Conservation (phyloP, 2,329 filamentous ascomycete genomes). For the Epichloe festucae region DNA sequence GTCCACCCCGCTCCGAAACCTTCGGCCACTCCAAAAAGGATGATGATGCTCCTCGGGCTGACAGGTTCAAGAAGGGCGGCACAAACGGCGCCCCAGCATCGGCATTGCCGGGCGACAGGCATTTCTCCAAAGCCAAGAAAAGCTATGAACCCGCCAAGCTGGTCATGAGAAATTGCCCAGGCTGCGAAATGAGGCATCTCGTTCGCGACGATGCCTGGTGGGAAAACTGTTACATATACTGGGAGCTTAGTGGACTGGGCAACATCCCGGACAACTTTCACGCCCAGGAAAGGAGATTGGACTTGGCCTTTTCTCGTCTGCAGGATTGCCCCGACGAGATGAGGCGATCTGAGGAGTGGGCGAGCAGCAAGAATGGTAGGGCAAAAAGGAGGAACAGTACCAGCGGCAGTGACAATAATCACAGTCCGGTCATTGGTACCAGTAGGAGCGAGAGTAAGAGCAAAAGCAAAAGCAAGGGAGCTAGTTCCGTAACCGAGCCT, state of each 20-base stretch:
- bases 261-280: constrained; percentile 2
- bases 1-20: background rate
- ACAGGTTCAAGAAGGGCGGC: background rate
- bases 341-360: constrained; percentile 1
- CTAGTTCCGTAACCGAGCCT: background rate
- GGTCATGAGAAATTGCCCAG: constrained; percentile 2
- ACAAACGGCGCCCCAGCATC: background rate
- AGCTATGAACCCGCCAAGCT: background rate
- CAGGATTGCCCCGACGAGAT: constrained; percentile 1
- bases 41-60: background rate
- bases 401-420: background rate
- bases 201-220: constrained; percentile 8
- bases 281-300: background rate
- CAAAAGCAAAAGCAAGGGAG: background rate
- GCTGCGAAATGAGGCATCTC: constrained; percentile 5
- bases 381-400: background rate
- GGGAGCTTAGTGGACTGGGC: constrained; percentile 1
- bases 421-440: background rate
- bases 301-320: constrained; percentile 1
- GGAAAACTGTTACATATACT: constrained; percentile 8
- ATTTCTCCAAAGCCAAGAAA: background rate
- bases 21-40: background rate
- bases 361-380: background rate
- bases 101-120: background rate
- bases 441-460: background rate